These are phyloP conservation scores for Ottelia alismoides DNA, from an alignment of 106 monocot species.

Conservation along the genomic window DNA sequence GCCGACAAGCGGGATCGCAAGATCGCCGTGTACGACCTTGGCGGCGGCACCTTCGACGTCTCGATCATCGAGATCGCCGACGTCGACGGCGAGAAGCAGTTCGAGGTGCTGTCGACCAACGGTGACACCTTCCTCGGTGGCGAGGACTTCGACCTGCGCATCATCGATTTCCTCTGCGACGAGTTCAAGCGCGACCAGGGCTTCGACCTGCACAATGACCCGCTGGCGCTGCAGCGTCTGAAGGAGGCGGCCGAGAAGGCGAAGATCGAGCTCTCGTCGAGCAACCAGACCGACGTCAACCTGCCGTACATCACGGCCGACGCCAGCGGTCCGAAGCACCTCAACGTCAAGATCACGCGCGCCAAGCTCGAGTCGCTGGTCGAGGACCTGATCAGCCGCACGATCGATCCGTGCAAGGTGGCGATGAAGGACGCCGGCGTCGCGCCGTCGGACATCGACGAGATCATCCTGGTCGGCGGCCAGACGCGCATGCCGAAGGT, in stretches of 20 bases:
- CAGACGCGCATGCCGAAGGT: background rate
- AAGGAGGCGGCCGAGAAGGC: conserved; percentile 89
- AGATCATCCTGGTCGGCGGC: conserved; percentile 8
- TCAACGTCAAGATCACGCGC: conserved; percentile 58
- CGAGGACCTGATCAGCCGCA: conserved; percentile 45
- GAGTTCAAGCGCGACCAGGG: conserved; percentile 71
- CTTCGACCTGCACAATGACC: conserved; percentile 70
- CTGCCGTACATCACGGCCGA: conserved; percentile 79
- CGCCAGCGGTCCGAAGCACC: conserved; percentile 78
- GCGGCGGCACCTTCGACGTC: no score
- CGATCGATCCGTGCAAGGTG: background rate
- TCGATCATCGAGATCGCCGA: no score
- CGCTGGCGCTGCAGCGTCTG: conserved; percentile 72
- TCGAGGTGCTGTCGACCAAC: no score
- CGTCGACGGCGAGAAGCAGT: no score
- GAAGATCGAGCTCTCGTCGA: conserved; percentile 72
- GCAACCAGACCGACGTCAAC: conserved; percentile 73
- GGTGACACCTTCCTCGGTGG: no score
- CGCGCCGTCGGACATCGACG: background rate
- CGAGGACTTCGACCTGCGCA: background rate
- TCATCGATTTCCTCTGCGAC: conserved; percentile 68
- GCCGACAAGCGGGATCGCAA: no score
- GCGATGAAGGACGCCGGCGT: background rate
- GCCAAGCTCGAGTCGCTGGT: conserved; percentile 82
- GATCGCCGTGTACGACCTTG: no score